A percentile compares a stretch with the other conserved stretches of the same genome.
Evolutionary conservation across 75 land plant species (phyloP).

Genomic region (Azolla pinnata): DNA sequence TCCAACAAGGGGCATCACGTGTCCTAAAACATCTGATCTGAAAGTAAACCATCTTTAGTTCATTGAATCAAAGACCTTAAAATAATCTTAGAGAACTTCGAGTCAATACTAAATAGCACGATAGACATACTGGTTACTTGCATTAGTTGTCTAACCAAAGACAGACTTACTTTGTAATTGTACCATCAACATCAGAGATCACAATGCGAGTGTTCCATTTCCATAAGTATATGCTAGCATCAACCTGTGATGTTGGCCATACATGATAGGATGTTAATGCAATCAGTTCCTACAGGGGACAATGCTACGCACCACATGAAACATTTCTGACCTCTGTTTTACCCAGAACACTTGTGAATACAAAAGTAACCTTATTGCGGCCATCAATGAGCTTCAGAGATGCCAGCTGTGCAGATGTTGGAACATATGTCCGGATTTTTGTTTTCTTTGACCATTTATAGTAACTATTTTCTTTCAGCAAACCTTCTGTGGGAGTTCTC

Average conservation of each 20-base stretch:
- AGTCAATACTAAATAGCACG: no score
- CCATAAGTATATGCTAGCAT: constrained; percentile 95
- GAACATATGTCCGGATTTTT: constrained; percentile 32
- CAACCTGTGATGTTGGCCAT: constrained; percentile 81
- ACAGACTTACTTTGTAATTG: constrained; percentile 69
- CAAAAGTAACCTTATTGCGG: constrained; percentile 65
- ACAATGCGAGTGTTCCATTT: constrained; percentile 94
- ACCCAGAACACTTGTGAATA: constrained; percentile 81
- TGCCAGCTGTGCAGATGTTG: constrained; percentile 80
- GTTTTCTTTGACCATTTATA: constrained; percentile 6
- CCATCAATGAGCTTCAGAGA: constrained; percentile 82
- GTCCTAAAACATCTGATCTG: constrained; percentile 99
- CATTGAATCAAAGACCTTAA: no score
- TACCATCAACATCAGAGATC: constrained; percentile 98
- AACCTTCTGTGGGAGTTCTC: constrained; percentile 8
- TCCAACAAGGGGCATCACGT: constrained; percentile 95
- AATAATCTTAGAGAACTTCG: no score
- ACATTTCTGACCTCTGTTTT: constrained; percentile 94
- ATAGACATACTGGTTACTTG: no score
- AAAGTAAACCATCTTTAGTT: no score
- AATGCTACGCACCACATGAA: no score
- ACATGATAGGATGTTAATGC: background rate
- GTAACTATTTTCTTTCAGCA: constrained; percentile 13
- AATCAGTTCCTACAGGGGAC: no score
- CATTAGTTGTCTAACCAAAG: no score